Evolutionary conservation across 805 yeast species (phyloP), one percentile per base, ranked within the genome.

Genomic region (Monosporozyma siamensis): DNA sequence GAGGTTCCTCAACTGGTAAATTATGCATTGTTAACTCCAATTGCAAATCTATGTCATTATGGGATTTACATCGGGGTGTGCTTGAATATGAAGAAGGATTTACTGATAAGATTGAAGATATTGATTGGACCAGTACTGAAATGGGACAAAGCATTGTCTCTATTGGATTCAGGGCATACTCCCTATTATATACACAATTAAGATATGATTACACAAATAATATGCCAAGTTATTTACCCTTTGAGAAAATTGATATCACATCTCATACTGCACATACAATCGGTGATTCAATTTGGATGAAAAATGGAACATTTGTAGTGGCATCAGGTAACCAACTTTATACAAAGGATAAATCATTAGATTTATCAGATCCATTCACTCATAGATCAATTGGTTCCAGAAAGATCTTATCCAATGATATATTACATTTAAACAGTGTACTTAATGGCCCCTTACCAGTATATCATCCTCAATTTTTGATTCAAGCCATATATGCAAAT

Each of bases 261-360:
- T 71, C 71, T 26, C 83, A 74, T 53, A 88, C 96, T 0, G 67
- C 84, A 0, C 95, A 88, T 56, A 69, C 69, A 12, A 87, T 89
- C 45, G 96, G 95, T 6, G 97, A 89, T 58, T 82, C 94, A 12
- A 69, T 82, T 11, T 90, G 97, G 97, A 66, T 90, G 48, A 70
- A 74, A 38, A 78, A 80, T 53, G 95, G 94, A 1, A 73, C 78
- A 14, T 70, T 89, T 42, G 89, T 84, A 1, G 77, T 86, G 44
- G 96, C 92, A 3, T 71, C 90, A 12, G 97, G 97, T 0, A 89
- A 89, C 60, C 97, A 89, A 57, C 71, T 89, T 38, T 88, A 84
- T 52, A 71, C 89, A 27, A 84, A 84, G 45, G 95, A 87, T 56
- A 80, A 83, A 52, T 55, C 67, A 4, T 59, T 87, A 25, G 82